phyloP scores from a whole-genome alignment of 2,329 filamentous ascomycete species.

The Fusarium nygamai region DNA sequence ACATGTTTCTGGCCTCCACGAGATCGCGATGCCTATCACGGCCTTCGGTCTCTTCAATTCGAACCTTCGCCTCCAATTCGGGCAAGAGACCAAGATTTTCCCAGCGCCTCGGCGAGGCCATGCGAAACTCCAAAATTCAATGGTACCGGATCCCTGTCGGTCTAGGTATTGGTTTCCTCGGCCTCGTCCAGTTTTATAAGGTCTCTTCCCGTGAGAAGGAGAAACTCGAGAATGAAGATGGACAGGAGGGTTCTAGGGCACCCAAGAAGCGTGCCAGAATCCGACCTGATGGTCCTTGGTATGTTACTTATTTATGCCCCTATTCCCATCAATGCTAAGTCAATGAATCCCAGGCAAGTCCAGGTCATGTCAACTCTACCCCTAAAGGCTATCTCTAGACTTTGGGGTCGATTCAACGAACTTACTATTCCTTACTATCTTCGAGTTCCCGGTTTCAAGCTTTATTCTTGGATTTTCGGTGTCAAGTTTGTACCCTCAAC shows the following conservation, averaged over 20 bases:
- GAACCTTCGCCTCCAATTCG: slow-evolving; percentile 50
- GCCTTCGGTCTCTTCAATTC: slow-evolving; percentile 39
- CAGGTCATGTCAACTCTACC: slow-evolving; percentile 94
- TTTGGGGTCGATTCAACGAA: slow-evolving; percentile 95
- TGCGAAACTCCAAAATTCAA: slow-evolving; percentile 69
- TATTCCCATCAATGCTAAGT: slow-evolving; percentile 30
- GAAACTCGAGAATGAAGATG: slow-evolving; percentile 56
- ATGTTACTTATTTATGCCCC: slow-evolving; percentile 38
- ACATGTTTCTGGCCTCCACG: slow-evolving; percentile 35
- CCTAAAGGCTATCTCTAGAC: slow-evolving; percentile 85
- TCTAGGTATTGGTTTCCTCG: slow-evolving; percentile 85
- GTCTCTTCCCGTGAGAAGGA: slow-evolving; percentile 68
- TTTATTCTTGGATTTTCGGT: slow-evolving; percentile 92
- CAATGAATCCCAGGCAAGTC: slow-evolving; percentile 70
- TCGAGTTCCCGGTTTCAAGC: slow-evolving; percentile 87
- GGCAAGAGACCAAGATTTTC: slow-evolving; percentile 61
- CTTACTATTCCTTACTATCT: slow-evolving; percentile 87
- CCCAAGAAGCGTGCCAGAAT: slow-evolving; percentile 69
- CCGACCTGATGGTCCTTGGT: slow-evolving; percentile 87
- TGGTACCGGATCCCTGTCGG: slow-evolving; percentile 94
- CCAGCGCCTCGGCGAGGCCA: slow-evolving; percentile 60
- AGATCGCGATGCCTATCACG: slow-evolving; percentile 41
- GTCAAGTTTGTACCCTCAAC: slow-evolving; percentile 66
- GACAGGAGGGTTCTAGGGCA: slow-evolving; percentile 52
- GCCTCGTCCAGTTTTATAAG: slow-evolving; percentile 85